These are phyloP conservation scores for Pontederia crassipes DNA, from an alignment of 176 grass and related monocot genomes.

Conservation along the genomic window DNA sequence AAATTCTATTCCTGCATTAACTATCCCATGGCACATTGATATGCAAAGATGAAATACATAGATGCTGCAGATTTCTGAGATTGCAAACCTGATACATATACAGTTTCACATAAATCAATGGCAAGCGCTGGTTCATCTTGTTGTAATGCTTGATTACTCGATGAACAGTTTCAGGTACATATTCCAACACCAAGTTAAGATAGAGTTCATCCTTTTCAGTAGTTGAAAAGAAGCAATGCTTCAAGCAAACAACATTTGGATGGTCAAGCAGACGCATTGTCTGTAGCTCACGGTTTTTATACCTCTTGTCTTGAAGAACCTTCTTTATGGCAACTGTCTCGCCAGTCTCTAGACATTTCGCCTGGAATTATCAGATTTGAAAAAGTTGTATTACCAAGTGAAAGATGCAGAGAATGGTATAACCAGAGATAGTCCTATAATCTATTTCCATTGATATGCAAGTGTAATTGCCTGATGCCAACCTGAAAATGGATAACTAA, in stretches of 20 bases:
- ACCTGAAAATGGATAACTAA: neutral
- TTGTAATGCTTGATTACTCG: constrained; percentile 66
- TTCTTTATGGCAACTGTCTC: constrained; percentile 79
- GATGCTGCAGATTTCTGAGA: no score
- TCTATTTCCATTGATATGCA: neutral
- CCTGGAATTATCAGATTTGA: constrained; percentile 18
- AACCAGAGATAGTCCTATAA: neutral
- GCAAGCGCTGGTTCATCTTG: constrained; percentile 70
- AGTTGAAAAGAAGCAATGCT: constrained; percentile 71
- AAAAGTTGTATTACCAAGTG: neutral
- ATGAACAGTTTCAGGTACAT: constrained; percentile 66
- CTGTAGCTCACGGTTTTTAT: constrained; percentile 72
- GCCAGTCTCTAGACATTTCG: constrained; percentile 67
- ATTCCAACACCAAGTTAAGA: constrained; percentile 64
- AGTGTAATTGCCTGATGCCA: neutral
- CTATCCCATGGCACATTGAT: no score
- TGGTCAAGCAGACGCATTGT: constrained; percentile 66
- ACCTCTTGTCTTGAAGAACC: constrained; percentile 72
- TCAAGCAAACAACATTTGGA: constrained; percentile 60
- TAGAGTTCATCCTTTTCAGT: constrained; percentile 65
- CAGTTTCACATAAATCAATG: constrained; percentile 63
- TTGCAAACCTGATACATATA: constrained; percentile 48
- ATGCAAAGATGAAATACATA: no score
- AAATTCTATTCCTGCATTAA: no score
- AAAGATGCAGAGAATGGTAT: neutral